Evolutionary conservation across 179 eudicot species (phyloP), one percentile per base, ranked within the genome.

Genomic region (Vitellaria paradoxa): DNA sequence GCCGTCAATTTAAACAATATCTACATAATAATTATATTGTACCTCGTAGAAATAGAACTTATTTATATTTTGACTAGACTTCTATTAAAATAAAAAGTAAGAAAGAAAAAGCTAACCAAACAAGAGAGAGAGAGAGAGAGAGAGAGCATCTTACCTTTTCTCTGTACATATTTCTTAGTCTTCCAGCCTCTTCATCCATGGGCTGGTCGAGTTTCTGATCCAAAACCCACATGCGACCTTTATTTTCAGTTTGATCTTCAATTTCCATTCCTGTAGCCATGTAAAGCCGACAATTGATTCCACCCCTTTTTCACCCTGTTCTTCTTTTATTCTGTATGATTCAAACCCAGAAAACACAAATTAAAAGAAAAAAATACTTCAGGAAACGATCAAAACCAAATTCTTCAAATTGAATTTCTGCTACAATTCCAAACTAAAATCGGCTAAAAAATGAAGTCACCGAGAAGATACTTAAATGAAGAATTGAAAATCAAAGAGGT

Each of bases 141-240:
- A 59, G 52, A 50, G 6, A 42, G 26, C 20, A 57, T 45, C 20
- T 85, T 77, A 89, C 99, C 96, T 93, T 93, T 86, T 93, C 93
- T 82, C 91, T 84, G 70, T 92, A 92, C 82, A 90, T 92, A 79
- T 83, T 91, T 80, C 77, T 89, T 60, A 96, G 87, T 79, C 88
- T 92, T 79, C 94, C 98, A 80, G 98, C 99, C 78, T 96, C 99
- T 84, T 93, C 98, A 82, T 96, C 99, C 99, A 96, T 93, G 75
- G 98, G 93, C 80, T 96, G 98, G 78, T 96, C 99, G 81, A 96
- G 93, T 88, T 86, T 96, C 87, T 91, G 98, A 61, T 94, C 98
- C 92, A 96, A 91, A 80, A 65, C 99, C 99, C 99, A 96, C 94
- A 93, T 93, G 77, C 94, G 81, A 13, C 97, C 98, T 79, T 79